Conservation (phyloP, 306 rosid genomes). For the Cercis canadensis region DNA sequence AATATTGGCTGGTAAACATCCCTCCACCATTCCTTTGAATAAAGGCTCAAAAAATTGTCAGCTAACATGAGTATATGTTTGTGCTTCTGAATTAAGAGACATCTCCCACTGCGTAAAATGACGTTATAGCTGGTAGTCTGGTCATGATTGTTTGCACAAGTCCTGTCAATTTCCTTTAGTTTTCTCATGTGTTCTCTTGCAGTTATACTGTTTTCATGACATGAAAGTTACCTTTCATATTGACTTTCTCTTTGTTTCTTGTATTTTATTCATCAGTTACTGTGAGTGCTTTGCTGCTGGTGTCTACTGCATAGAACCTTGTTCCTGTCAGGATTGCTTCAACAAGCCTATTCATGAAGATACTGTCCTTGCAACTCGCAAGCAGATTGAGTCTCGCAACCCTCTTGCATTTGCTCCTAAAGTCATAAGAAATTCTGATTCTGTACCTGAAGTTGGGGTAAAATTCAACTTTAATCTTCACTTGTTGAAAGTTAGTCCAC, state of each 20-base stretch:
- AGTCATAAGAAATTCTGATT: conserved; percentile 70
- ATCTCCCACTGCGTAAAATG: too few relatives aligned
- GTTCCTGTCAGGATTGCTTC: conserved; percentile 83
- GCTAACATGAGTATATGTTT: too few relatives aligned
- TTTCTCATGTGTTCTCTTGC: conserved; percentile 9
- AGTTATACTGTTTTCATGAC: background rate
- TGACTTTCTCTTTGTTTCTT: background rate
- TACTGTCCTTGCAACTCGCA: conserved; percentile 77
- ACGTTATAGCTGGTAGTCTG: too few relatives aligned
- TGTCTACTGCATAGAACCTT: conserved; percentile 88
- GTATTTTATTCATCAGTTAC: conserved; percentile 57
- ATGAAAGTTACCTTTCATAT: background rate
- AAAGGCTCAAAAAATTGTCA: too few relatives aligned
- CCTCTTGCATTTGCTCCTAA: conserved; percentile 98
- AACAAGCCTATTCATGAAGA: conserved; percentile 86
- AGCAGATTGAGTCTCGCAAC: conserved; percentile 85
- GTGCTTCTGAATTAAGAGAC: too few relatives aligned
- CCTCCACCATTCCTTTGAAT: too few relatives aligned
- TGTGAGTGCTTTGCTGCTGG: conserved; percentile 96
- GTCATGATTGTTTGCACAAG: background rate
- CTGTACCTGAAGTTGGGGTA: conserved; percentile 74
- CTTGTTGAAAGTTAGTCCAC: conserved; percentile 16
- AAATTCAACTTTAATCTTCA: conserved; percentile 11
- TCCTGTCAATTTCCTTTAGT: conserved; percentile 9
- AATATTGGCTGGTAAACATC: too few relatives aligned